Conservation (phyloP, 345 rosid species). For the Geranium rotundifolium region DNA sequence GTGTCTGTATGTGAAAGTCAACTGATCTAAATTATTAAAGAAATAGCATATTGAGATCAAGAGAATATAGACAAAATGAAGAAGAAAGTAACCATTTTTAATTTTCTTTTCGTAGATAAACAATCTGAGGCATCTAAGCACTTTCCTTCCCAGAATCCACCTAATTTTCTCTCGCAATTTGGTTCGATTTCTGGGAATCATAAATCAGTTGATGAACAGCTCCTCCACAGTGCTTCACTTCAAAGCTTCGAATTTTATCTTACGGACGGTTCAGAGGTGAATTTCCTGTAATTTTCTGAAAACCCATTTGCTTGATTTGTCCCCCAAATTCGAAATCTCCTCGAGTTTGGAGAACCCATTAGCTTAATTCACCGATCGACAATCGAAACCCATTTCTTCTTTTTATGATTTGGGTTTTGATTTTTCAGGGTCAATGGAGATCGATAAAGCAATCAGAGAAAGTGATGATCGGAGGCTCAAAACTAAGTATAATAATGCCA, state of each 20-base stretch:
- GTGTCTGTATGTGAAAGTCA: too few relatives aligned
- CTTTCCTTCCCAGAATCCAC: background rate
- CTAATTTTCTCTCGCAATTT: background rate
- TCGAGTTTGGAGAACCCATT: constrained; percentile 4
- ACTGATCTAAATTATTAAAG: too few relatives aligned
- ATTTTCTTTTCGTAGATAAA: background rate
- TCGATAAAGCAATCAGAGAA: constrained; percentile 68
- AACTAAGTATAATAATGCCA: constrained; percentile 86
- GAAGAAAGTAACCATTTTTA: background rate
- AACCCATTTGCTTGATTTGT: constrained; percentile 5
- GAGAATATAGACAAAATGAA: background rate
- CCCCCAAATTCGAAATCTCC: background rate
- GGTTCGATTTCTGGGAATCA: background rate
- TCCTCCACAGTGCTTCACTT: background rate
- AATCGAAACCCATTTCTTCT: constrained; percentile 8
- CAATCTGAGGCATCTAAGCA: background rate
- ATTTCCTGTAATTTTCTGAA: background rate
- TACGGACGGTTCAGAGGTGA: constrained; percentile 3
- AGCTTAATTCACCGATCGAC: background rate
- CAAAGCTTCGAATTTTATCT: background rate
- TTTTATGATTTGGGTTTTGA: constrained; percentile 2
- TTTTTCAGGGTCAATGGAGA: constrained; percentile 56
- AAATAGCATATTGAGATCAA: background rate
- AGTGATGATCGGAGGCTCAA: constrained; percentile 83
- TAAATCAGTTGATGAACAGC: background rate